Evolutionary conservation across 2,329 filamentous ascomycete species (phyloP).

Genomic region (Pseudogymnoascus pannorum): DNA sequence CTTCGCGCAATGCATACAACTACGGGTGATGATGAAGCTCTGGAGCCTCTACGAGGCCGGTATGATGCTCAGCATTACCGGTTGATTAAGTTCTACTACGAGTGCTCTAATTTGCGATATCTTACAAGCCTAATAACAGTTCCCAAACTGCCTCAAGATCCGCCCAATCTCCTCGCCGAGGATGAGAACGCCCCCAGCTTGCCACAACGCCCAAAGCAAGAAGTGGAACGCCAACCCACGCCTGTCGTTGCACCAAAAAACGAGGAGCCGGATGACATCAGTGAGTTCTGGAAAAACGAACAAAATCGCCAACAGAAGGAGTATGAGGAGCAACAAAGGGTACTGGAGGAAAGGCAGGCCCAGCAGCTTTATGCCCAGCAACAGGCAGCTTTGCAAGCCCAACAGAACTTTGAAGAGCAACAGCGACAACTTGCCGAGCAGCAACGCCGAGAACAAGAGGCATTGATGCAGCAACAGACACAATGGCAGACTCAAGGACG

Average conservation of each 20-base stretch:
- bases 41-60: constrained; percentile 77
- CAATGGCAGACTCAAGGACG: constrained; percentile 91
- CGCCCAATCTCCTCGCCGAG: constrained; percentile 79
- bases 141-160: constrained; percentile 89
- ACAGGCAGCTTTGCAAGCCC: constrained; percentile 73
- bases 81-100: constrained; percentile 96
- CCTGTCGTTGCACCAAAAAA: constrained; percentile 63
- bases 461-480: constrained; percentile 78
- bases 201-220: constrained; percentile 72
- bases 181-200: constrained; percentile 78
- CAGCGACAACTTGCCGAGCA: constrained; percentile 82
- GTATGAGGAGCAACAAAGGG: constrained; percentile 88
- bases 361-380: constrained; percentile 75
- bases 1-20: constrained; percentile 93
- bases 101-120: constrained; percentile 96
- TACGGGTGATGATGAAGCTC: constrained; percentile 86
- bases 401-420: constrained; percentile 94
- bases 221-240: constrained; percentile 59
- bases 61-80: constrained; percentile 97
- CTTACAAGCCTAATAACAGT: constrained; percentile 94
- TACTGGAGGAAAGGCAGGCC: constrained; percentile 80
- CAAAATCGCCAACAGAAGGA: constrained; percentile 85
- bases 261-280: constrained; percentile 87
- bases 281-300: constrained; percentile 96
- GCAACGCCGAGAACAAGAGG: constrained; percentile 83